Evolutionary conservation across 2,329 filamentous ascomycete species (phyloP).

Genomic region (Huntiella bhutanensis): DNA sequence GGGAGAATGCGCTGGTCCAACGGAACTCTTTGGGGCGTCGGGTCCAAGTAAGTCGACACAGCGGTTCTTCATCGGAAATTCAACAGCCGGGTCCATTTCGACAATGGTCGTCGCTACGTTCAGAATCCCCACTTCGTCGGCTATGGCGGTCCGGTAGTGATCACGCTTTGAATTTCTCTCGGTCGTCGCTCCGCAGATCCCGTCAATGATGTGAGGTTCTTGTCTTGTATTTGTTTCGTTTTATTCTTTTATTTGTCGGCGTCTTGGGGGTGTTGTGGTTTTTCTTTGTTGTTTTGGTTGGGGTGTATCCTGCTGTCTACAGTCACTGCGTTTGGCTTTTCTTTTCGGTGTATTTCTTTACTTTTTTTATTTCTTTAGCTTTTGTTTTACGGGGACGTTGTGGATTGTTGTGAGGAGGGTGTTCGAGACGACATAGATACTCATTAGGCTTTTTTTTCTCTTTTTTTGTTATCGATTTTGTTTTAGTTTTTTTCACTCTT

Average conservation of each 20-base stretch:
- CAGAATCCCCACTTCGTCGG: no score
- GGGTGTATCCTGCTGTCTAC: conserved; percentile 14
- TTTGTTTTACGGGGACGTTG: neutral
- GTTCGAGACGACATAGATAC: no score
- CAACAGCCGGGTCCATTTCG: no score
- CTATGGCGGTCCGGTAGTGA: no score
- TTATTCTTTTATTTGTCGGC: neutral
- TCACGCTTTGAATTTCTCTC: no score
- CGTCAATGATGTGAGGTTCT: neutral
- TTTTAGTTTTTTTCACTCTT: neutral
- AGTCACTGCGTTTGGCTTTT: neutral
- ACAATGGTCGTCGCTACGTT: no score
- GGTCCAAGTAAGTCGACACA: no score
- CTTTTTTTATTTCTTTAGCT: neutral
- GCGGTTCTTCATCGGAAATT: no score
- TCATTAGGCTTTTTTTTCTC: neutral
- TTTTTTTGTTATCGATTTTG: neutral
- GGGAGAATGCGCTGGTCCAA: no score
- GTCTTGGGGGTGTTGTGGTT: neutral
- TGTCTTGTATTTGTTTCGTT: neutral
- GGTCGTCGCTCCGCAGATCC: neutral
- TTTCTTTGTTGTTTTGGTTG: neutral
- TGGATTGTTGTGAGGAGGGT: neutral
- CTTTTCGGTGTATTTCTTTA: neutral
- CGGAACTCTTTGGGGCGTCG: no score